phyloP scores from a whole-genome alignment of 306 rosid genomes.

The Pyrus communis region DNA sequence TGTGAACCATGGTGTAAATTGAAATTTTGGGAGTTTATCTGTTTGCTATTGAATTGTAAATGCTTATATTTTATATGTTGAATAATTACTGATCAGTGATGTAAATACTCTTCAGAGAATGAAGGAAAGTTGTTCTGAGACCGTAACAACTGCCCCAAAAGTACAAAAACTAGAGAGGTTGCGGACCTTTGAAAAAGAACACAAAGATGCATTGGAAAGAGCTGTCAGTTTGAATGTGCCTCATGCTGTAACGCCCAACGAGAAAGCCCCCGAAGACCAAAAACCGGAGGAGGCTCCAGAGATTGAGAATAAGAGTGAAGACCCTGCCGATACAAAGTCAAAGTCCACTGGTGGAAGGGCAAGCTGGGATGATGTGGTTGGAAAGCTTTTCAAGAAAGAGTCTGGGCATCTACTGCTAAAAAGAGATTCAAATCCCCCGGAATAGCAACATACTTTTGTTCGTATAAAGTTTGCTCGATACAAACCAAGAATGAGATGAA shows the following conservation, averaged over 20 bases:
- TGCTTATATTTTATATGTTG: background rate
- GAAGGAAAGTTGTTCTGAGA: conserved; percentile 37
- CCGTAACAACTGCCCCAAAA: conserved; percentile 51
- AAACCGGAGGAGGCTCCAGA: background rate
- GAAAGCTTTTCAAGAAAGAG: conserved; percentile 46
- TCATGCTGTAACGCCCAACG: conserved; percentile 42
- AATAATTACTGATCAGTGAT: background rate
- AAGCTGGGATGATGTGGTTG: conserved; percentile 70
- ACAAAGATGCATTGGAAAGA: conserved; percentile 73
- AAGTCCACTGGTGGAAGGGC: conserved; percentile 31
- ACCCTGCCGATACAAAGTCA: conserved; percentile 8
- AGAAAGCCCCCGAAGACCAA: conserved; percentile 6
- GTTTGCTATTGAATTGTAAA: background rate
- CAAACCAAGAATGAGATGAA: background rate
- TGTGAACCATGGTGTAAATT: background rate
- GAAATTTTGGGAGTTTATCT: background rate
- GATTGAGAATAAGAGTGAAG: conserved; percentile 21
- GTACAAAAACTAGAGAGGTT: conserved; percentile 51
- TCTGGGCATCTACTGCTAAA: conserved; percentile 22
- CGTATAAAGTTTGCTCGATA: background rate
- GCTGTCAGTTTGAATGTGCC: conserved; percentile 75
- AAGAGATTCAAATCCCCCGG: conserved; percentile 18
- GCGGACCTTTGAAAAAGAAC: conserved; percentile 64
- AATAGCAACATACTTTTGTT: conserved; percentile 13
- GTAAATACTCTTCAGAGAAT: conserved; percentile 29